These are phyloP conservation scores for Corymbia citriodora DNA, from an alignment of 441 rosid species.

Conservation along the genomic window DNA sequence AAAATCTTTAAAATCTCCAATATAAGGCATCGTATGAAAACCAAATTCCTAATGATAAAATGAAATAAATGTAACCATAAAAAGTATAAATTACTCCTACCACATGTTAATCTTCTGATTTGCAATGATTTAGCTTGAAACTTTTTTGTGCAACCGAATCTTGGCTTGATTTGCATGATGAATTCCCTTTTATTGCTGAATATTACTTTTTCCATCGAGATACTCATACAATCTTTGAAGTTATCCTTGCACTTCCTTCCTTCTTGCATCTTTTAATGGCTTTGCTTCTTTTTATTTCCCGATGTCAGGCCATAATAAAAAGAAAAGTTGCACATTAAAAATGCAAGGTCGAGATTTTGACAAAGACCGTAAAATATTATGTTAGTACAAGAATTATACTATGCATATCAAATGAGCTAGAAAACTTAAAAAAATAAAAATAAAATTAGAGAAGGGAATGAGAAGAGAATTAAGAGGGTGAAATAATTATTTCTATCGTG, in stretches of 20 bases:
- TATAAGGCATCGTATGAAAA: fast-evolving
- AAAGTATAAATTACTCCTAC: background rate
- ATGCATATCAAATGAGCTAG: background rate
- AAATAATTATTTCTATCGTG: fast-evolving
- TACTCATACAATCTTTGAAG: background rate
- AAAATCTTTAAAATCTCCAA: background rate
- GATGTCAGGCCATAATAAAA: fast-evolving
- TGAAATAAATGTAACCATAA: fast-evolving
- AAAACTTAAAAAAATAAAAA: fast-evolving
- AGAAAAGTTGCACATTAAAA: fast-evolving
- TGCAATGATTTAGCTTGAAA: background rate
- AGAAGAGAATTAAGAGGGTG: background rate
- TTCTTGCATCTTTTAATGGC: fast-evolving
- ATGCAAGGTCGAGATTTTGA: background rate
- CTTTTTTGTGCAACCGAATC: fast-evolving
- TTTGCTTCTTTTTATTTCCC: background rate
- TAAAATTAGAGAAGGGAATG: background rate
- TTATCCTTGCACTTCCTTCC: fast-evolving
- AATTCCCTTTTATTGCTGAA: fast-evolving
- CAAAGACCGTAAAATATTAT: fast-evolving
- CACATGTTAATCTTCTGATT: background rate
- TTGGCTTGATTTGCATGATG: background rate
- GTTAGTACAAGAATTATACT: background rate
- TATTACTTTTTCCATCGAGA: background rate
- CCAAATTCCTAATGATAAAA: too few species aligned